These are phyloP conservation scores for Metarhizium brunneum DNA, from an alignment of 2,329 filamentous ascomycete species.

Conservation along the genomic window DNA sequence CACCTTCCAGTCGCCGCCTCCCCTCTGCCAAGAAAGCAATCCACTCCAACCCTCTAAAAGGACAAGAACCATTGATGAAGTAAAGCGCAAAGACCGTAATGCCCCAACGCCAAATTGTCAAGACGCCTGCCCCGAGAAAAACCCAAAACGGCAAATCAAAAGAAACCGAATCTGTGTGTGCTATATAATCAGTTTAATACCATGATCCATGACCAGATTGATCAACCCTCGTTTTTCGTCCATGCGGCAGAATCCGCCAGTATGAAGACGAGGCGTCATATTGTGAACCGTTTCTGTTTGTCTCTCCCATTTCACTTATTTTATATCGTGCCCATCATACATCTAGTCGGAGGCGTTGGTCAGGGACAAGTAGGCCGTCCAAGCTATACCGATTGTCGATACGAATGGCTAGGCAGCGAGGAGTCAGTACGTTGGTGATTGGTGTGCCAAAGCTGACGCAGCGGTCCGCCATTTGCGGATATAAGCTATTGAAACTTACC, in stretches of 20 bases:
- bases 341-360: constrained; percentile 74
- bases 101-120: constrained; percentile 10
- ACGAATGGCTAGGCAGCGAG: constrained; percentile 68
- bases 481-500: constrained; percentile 35
- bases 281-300: not conserved
- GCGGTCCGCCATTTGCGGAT: not conserved
- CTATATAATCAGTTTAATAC: too few relatives aligned
- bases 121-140: not conserved
- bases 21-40: too few relatives aligned
- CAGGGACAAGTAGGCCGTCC: constrained; percentile 93
- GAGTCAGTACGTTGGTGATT: not conserved
- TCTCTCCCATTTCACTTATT: not conserved
- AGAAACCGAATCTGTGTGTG: not conserved
- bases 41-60: too few relatives aligned
- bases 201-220: too few relatives aligned
- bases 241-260: too few relatives aligned
- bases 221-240: too few relatives aligned
- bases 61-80: too few relatives aligned
- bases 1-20: too few relatives aligned
- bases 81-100: not conserved
- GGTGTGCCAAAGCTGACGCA: too few relatives aligned
- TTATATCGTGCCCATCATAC: not conserved
- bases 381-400: constrained; percentile 89
- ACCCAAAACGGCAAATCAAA: not conserved
- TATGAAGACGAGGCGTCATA: not conserved